Evolutionary conservation across 306 rosid species (phyloP).

Genomic region (Carpinus viminea): DNA sequence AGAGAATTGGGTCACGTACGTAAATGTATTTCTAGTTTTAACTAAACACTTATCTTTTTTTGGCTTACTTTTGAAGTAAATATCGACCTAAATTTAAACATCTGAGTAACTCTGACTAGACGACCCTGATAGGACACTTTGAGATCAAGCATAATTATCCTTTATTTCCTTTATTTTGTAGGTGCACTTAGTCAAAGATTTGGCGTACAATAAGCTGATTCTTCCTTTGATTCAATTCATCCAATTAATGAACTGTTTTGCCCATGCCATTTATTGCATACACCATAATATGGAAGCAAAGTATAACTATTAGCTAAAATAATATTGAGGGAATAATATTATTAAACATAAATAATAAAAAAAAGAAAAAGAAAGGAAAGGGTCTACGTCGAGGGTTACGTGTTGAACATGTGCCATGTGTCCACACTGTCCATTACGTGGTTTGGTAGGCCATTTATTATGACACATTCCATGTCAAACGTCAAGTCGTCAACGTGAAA

Average conservation of each 20-base stretch:
- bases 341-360: background rate
- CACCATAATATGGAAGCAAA: background rate
- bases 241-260: background rate
- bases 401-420: slow-evolving; percentile 30
- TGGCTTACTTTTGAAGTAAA: no score
- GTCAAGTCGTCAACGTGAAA: slow-evolving; percentile 26
- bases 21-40: no score
- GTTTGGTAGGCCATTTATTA: slow-evolving; percentile 26
- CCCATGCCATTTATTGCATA: background rate
- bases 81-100: no score
- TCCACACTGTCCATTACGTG: slow-evolving; percentile 10
- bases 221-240: no score
- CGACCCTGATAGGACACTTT: no score
- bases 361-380: background rate
- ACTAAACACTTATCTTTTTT: no score
- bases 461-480: slow-evolving; percentile 18
- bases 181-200: no score
- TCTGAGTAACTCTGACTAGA: no score
- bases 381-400: slow-evolving; percentile 24
- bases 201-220: no score
- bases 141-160: no score
- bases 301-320: background rate
- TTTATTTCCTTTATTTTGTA: no score
- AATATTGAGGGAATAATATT: background rate
- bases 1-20: no score